Evolutionary conservation across 2,329 filamentous ascomycete genomes (phyloP).

Genomic region (Coniochaeta hoffmannii): DNA sequence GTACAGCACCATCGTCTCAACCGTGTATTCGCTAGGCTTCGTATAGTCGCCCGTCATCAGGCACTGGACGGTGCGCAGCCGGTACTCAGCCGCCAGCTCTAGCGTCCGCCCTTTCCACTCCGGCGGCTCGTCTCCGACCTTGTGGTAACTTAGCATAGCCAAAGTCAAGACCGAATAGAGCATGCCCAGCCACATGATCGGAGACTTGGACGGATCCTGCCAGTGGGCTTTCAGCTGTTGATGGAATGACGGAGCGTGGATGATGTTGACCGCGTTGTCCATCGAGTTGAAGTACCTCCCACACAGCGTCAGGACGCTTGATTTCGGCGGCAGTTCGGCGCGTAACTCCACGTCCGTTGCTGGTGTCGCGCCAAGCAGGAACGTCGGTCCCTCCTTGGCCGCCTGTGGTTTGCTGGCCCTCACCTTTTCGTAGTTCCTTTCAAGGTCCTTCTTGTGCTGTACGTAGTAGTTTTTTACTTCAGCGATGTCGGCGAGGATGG

Average conservation of each 20-base stretch:
- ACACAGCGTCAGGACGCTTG: conserved; percentile 76
- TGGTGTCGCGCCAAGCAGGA: conserved; percentile 69
- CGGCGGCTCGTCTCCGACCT: conserved; percentile 70
- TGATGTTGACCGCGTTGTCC: conserved; percentile 62
- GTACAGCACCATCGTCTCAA: conserved; percentile 73
- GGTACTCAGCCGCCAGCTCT: conserved; percentile 57
- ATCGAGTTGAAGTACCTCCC: conserved; percentile 85
- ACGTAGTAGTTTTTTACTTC: conserved; percentile 91
- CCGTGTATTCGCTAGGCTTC: conserved; percentile 63
- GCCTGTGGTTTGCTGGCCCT: conserved; percentile 57
- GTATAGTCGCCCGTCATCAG: conserved; percentile 71
- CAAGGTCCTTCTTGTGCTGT: conserved; percentile 80
- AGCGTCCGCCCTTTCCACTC: conserved; percentile 64
- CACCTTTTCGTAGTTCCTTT: conserved; percentile 72
- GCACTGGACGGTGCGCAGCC: conserved; percentile 69
- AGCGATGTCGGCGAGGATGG: conserved; percentile 71
- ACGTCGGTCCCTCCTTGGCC: conserved; percentile 60
- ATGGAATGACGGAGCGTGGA: conserved; percentile 81
- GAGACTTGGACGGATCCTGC: conserved; percentile 64
- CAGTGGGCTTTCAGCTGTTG: conserved; percentile 60
- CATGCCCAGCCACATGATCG: conserved; percentile 71
- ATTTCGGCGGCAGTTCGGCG: conserved; percentile 70
- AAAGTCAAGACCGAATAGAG: conserved; percentile 71
- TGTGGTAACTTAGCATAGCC: conserved; percentile 71
- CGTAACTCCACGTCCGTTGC: conserved; percentile 72